A percentile compares a stretch with the other conserved stretches of the same genome.
phyloP scores from a whole-genome alignment of 306 rosid species.

The Prunus mira region DNA sequence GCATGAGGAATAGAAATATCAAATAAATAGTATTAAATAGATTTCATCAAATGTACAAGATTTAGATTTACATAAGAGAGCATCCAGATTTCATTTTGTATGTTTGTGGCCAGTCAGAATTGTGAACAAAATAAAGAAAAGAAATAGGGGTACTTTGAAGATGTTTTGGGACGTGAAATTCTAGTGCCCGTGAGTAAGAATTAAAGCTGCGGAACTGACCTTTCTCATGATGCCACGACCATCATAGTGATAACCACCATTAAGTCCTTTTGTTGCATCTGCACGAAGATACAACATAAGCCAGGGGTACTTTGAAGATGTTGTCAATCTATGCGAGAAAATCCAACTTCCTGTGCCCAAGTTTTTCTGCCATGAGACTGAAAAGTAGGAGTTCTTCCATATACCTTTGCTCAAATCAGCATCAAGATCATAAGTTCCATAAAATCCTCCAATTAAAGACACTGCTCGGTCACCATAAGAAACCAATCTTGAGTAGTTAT shows the following conservation, averaged over 20 bases:
- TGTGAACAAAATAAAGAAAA: too few relatives aligned
- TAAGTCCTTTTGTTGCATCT: slow-evolving; percentile 46
- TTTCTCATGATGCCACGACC: slow-evolving; percentile 50
- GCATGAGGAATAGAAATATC: not conserved
- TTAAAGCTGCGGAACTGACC: slow-evolving; percentile 22
- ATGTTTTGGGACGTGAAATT: not conserved
- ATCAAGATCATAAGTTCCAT: slow-evolving; percentile 60
- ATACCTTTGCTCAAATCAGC: slow-evolving; percentile 35
- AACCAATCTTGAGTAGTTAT: slow-evolving; percentile 37
- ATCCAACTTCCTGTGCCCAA: slow-evolving; percentile 51
- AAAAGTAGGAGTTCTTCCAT: slow-evolving; percentile 42
- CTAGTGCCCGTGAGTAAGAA: not conserved
- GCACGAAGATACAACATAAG: slow-evolving; percentile 56
- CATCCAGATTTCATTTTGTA: not conserved
- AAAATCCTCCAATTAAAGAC: slow-evolving; percentile 41
- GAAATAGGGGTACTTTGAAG: not conserved
- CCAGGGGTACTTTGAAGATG: slow-evolving; percentile 55
- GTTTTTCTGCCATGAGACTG: slow-evolving; percentile 49
- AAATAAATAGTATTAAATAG: not conserved
- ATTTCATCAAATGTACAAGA: not conserved
- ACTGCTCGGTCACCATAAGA: slow-evolving; percentile 5
- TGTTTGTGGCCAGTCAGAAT: too few relatives aligned
- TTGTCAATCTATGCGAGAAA: slow-evolving; percentile 37
- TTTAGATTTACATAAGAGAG: not conserved
- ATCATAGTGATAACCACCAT: slow-evolving; percentile 55